Conservation (phyloP, 2,329 filamentous ascomycete species). For the Sclerotinia minor region DNA sequence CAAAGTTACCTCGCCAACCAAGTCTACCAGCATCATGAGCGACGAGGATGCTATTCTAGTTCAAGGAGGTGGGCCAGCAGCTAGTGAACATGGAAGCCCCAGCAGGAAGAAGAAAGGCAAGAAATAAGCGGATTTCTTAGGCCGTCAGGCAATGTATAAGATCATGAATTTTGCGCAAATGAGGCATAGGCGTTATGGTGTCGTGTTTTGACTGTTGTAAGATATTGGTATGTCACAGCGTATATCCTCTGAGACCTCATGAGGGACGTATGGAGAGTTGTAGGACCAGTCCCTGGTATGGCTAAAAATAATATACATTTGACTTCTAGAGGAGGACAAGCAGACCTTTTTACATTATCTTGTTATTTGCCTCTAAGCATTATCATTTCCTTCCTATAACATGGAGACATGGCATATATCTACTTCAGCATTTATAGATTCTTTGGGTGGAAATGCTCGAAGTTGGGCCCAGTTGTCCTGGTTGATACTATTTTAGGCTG, state of each 20-base stretch:
- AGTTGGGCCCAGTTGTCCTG: slow-evolving; percentile 4
- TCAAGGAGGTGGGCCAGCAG: slow-evolving; percentile 47
- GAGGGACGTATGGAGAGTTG: slow-evolving; percentile 1
- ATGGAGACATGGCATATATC: background rate
- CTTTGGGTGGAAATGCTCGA: background rate
- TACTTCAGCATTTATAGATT: background rate
- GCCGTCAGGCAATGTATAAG: slow-evolving; percentile 23
- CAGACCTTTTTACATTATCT: background rate
- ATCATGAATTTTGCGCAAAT: background rate
- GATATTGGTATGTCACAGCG: slow-evolving; percentile 19
- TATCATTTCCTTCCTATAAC: background rate
- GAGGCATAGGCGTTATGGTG: slow-evolving; percentile 22
- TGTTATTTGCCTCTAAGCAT: background rate
- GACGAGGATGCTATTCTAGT: slow-evolving; percentile 79
- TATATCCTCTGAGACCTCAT: background rate
- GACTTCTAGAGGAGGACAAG: background rate
- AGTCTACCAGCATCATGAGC: slow-evolving; percentile 51
- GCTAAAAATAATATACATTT: background rate
- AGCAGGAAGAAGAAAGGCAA: slow-evolving; percentile 65
- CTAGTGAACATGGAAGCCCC: slow-evolving; percentile 40
- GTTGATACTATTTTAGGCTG: background rate
- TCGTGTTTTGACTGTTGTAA: slow-evolving; percentile 16
- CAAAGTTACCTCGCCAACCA: slow-evolving; percentile 42
- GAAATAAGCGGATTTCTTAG: slow-evolving; percentile 48
- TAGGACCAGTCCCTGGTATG: background rate